phyloP scores from a whole-genome alignment of 2,329 filamentous ascomycete species.

The Trichoderma hamatum region DNA sequence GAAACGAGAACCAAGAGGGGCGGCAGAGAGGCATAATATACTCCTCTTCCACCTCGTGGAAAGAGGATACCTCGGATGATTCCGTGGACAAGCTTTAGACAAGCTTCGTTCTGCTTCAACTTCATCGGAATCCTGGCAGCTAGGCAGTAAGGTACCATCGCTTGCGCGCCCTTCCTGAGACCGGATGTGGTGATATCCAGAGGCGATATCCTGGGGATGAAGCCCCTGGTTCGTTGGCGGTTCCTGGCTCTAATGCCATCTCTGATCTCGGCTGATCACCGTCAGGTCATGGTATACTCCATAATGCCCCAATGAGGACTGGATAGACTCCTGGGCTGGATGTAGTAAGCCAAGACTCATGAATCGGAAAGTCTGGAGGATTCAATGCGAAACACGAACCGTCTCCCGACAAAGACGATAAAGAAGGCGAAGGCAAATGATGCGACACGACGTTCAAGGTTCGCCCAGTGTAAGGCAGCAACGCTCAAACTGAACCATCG shows the following conservation, averaged over 20 bases:
- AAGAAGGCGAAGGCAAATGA: neutral
- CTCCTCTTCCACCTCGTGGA: neutral
- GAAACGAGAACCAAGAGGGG: neutral
- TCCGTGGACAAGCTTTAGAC: slow-evolving; percentile 3
- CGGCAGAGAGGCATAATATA: slow-evolving; percentile 9
- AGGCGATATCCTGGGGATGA: neutral
- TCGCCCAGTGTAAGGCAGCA: neutral
- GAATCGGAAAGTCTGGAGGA: neutral
- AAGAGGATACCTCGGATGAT: slow-evolving; percentile 10
- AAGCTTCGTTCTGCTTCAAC: slow-evolving; percentile 11
- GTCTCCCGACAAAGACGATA: neutral
- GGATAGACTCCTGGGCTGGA: neutral
- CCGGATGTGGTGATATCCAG: slow-evolving; percentile 29
- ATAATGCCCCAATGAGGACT: neutral
- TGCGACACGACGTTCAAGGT: neutral
- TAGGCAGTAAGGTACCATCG: neutral
- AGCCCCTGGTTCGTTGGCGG: slow-evolving; percentile 10
- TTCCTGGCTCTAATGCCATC: neutral
- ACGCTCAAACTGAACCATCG: neutral
- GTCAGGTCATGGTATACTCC: neutral
- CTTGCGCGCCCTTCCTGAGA: slow-evolving; percentile 29
- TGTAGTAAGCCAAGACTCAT: neutral
- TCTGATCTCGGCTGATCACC: neutral
- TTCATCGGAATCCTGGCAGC: slow-evolving; percentile 2
- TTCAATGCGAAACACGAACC: slow-evolving; percentile 10